Percentiles rank a stretch among this genome's conserved stretches.
These are phyloP conservation scores for Saccharum officinarum DNA, from an alignment of 176 grass and related monocot genomes.

Conservation along the genomic window DNA sequence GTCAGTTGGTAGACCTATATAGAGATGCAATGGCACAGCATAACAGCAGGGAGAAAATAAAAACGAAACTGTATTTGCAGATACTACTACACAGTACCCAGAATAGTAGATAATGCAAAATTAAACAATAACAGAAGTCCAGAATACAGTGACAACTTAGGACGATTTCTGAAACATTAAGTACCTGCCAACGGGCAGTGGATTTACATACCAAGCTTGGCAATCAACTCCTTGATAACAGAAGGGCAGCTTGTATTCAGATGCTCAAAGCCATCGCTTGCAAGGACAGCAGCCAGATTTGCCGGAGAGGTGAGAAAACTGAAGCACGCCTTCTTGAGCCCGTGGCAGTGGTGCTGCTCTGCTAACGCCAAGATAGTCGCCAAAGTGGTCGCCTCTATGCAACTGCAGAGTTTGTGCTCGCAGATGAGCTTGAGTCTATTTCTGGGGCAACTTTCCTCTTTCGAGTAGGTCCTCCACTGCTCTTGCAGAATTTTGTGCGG, in stretches of 20 bases:
- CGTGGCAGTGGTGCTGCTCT: too few relatives aligned
- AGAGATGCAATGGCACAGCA: not conserved
- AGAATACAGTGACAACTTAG: not conserved
- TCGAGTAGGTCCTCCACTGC: too few relatives aligned
- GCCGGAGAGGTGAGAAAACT: not conserved
- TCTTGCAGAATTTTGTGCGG: too few relatives aligned
- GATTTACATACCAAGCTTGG: not conserved
- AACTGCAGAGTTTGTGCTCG: too few relatives aligned
- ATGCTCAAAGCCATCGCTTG: not conserved
- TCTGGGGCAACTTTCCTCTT: too few relatives aligned
- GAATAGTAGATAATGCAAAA: too few relatives aligned
- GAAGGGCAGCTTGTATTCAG: not conserved
- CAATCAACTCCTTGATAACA: not conserved
- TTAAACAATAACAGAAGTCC: not conserved
- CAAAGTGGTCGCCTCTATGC: too few relatives aligned
- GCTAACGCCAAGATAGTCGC: too few relatives aligned
- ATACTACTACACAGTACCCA: not conserved
- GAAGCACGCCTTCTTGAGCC: not conserved
- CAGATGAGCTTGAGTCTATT: too few relatives aligned
- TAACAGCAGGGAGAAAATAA: not conserved
- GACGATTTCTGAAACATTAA: not conserved
- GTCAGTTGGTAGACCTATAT: not conserved
- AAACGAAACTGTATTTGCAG: not conserved
- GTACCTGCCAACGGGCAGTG: not conserved
- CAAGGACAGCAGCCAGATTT: not conserved